Conservation (phyloP, 2,329 filamentous ascomycete species). For the Nemania sp. region DNA sequence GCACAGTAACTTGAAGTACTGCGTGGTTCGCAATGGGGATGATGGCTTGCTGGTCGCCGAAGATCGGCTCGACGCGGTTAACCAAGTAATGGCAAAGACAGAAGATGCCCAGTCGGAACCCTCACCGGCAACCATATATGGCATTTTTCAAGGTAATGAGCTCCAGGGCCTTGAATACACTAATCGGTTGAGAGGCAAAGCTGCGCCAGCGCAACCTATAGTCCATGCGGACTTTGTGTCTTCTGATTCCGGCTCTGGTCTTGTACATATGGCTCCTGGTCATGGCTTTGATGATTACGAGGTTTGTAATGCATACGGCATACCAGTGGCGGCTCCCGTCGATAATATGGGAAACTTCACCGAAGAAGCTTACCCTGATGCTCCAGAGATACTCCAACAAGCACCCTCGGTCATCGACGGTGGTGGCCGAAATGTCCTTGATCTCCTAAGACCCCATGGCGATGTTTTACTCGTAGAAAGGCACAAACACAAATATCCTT, state of each 20-base stretch:
- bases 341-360: constrained; percentile 83
- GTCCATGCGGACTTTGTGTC: constrained; percentile 89
- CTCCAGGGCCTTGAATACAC: constrained; percentile 69
- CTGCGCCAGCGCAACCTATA: constrained; percentile 65
- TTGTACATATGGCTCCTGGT: constrained; percentile 94
- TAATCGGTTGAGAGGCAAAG: constrained; percentile 67
- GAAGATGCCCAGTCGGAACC: constrained; percentile 15
- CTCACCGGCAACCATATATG: constrained; percentile 47
- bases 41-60: constrained; percentile 72
- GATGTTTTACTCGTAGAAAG: constrained; percentile 70
- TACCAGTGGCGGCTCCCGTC: constrained; percentile 79
- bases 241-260: constrained; percentile 83
- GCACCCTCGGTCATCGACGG: constrained; percentile 73
- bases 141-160: constrained; percentile 64
- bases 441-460: constrained; percentile 59
- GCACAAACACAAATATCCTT: constrained; percentile 91
- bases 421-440: constrained; percentile 70
- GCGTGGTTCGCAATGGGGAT: constrained; percentile 59
- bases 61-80: constrained; percentile 66
- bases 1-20: constrained; percentile 73
- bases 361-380: constrained; percentile 71
- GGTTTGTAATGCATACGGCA: constrained; percentile 69
- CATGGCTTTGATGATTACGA: constrained; percentile 98
- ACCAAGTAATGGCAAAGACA: constrained; percentile 48
- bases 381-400: constrained; percentile 63